Base-by-base conservation (phyloP, 257 asterid genomes). In the Capsicum pubescens region DNA sequence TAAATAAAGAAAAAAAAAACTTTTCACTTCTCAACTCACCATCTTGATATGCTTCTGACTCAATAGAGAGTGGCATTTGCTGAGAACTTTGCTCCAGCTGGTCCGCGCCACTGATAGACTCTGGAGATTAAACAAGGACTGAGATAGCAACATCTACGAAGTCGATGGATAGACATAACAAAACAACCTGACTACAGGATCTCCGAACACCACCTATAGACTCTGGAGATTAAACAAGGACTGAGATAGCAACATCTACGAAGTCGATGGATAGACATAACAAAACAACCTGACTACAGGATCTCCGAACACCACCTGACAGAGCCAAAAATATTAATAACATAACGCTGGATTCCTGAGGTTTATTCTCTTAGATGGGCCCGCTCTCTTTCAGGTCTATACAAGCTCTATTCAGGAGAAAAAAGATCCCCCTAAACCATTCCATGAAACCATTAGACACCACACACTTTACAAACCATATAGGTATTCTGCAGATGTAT, bases 41-140 rank as follows among this genome's bases (percentile, higher is more conserved):
- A 86, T 91, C 95, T 69, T 84, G 88, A 60, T 84, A 93, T 85
- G 91, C 89, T 79, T 95, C 94, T 32, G 91, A 90, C 84, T 91
- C 95, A 10, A 87, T 91, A 19, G 93, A 89, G 50, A 68, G 85
- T 5, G 91, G 93, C 88, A 90, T 91, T 86, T 84, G 89, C 74
- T 76, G 91, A 55, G 91, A 87, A 86, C 84, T 86, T 85, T 90
- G 91, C 59, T 94, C 95, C 50, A 89, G 88, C 87, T 90, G 97
- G 80, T 93, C 94, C 86, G 82, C 69, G 85, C 90, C 94, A 86
- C 92, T 87, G 83, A 84, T 87, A 86, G 93, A 88, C 86, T 90
- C 98, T 92, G 93, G 77, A 82, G 87, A 86, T 82, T 66, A 67
- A 56, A 68, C 44, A 44, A 13, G 63, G 13, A 15, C 14, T 77